Base-by-base conservation (phyloP, 2,329 filamentous ascomycete species). In the Fusarium redolens region DNA sequence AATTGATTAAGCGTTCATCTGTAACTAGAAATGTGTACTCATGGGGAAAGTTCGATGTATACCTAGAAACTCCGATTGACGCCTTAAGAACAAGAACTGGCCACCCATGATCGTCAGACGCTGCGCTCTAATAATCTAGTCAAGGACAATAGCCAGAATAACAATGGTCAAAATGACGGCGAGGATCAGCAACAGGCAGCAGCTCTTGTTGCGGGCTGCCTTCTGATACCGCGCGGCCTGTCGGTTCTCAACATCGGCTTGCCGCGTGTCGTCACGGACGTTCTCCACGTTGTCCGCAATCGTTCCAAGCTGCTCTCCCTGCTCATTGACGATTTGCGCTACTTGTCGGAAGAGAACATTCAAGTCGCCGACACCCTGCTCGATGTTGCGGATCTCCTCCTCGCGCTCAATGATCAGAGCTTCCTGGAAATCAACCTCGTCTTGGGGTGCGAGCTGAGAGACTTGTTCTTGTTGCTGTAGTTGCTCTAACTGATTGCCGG, bases 331-430 rank as follows among this genome's bases (percentile, higher is more conserved):
- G 82, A 99, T 98, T 82, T 97, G 95, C 51, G 96, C 96, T n/a
- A 99, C 95, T 85, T 99, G 96, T 71, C 95, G 89, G 87, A 99
- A 99, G 47, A 99, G 88, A 79, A 98, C 96, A 78, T 99, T 99
- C 71, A 99, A 86, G 79, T 99, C 96, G 61, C 93, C 93, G 11
- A 99, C 96, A 61, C 93, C 95, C 82, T 98, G 95, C 84, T 98
- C 96, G 78, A 99, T 99, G 80, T 97, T 97, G 70, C 95, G 92
- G 75, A 99, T 99, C 85, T 99, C 96, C 64, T 94, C 91, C 82
- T 99, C 96, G 60, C 97, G 95, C 86, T 99, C 96, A 69, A 97
- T 92, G 79, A 99, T 99, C 65, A 99, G 86, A 20, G 93, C 92
- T 76, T 99, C 96, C 80, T 99, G 96, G 85, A 98, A 99, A 80